Evolutionary conservation across 768 basidiomycete genomes (phyloP).

Genomic region (Trametes punicea): DNA sequence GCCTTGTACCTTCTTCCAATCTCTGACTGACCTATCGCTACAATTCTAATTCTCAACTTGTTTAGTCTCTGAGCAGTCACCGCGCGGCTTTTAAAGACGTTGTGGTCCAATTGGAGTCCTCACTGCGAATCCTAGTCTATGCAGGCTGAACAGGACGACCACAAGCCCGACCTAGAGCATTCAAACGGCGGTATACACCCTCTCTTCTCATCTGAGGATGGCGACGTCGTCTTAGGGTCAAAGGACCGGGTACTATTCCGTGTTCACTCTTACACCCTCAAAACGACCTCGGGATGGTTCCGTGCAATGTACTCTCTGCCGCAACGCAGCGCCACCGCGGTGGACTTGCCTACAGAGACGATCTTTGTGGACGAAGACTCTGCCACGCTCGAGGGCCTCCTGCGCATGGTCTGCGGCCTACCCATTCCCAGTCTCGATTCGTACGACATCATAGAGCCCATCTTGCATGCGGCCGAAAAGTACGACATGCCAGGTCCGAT

Average conservation of each 20-base stretch:
- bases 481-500: constrained; percentile 68
- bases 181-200: constrained; percentile 35
- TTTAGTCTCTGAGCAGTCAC: too few relatives aligned
- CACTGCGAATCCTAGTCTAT: not conserved
- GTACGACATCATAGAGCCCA: constrained; percentile 51
- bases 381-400: constrained; percentile 49
- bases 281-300: constrained; percentile 65
- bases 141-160: constrained; percentile 14
- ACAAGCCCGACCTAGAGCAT: not conserved
- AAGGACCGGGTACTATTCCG: constrained; percentile 52
- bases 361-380: constrained; percentile 59
- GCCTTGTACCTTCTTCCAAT: too few relatives aligned
- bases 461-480: constrained; percentile 65
- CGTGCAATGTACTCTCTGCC: constrained; percentile 59
- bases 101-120: too few relatives aligned
- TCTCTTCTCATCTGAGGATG: constrained; percentile 49
- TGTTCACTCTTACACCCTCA: constrained; percentile 57
- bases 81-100: too few relatives aligned
- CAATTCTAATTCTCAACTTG: too few relatives aligned
- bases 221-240: constrained; percentile 53
- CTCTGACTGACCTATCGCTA: too few relatives aligned
- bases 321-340: constrained; percentile 26
- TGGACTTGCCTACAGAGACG: constrained; percentile 28
- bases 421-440: constrained; percentile 46
- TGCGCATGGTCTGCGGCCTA: constrained; percentile 62